These are phyloP conservation scores for Backusella liffmaniae DNA, from an alignment of 192 early-diverging fungal genomes.

Conservation along the genomic window DNA sequence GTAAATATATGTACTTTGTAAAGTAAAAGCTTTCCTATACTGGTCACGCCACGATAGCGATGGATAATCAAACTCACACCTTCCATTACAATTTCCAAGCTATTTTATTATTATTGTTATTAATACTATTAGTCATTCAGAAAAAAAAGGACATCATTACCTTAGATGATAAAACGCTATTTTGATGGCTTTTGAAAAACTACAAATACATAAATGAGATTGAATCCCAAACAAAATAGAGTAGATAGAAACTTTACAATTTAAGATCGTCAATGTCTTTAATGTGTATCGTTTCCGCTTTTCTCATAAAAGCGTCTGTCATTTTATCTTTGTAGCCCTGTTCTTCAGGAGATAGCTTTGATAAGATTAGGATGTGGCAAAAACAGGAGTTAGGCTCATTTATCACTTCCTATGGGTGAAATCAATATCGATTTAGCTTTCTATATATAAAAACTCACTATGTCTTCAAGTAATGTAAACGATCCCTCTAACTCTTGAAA, in stretches of 20 bases:
- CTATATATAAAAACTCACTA: not conserved
- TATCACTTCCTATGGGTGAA: not conserved
- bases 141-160: not conserved
- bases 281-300: not conserved
- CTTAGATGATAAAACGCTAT: not conserved
- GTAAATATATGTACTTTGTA: not conserved
- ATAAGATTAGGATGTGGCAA: not conserved
- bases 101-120: not conserved
- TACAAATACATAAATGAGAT: not conserved
- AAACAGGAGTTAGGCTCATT: not conserved
- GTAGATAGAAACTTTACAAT: not conserved
- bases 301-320: not conserved
- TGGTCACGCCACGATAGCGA: not conserved
- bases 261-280: not conserved
- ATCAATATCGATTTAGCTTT: not conserved
- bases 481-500: not conserved
- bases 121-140: not conserved
- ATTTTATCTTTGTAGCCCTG: not conserved
- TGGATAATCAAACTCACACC: not conserved
- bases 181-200: not conserved
- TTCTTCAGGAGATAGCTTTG: not conserved
- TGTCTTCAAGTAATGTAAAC: not conserved
- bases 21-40: not conserved
- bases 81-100: not conserved
- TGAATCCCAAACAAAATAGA: not conserved